Evolutionary conservation across 1,284 basidiomycete genomes (phyloP).

Genomic region (Sphagnurus paluster): DNA sequence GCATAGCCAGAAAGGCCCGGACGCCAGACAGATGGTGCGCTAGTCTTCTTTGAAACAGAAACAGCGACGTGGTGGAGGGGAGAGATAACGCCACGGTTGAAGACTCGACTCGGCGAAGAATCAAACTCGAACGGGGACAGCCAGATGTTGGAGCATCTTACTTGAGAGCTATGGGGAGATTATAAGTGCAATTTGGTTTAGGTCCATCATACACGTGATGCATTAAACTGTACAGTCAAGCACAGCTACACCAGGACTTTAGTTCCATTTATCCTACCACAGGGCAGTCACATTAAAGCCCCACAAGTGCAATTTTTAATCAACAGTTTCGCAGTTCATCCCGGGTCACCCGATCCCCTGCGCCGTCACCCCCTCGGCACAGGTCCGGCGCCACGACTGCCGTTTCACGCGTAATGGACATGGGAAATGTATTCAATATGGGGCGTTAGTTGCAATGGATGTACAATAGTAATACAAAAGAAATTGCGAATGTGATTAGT

Average conservation of each 20-base stretch:
- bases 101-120: no score
- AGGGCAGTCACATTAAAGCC: slow-evolving; percentile 19
- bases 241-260: not conserved
- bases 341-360: slow-evolving; percentile 15
- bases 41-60: slow-evolving; percentile 7
- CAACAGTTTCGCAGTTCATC: not conserved
- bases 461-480: no score
- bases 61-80: slow-evolving; percentile 16
- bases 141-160: no score
- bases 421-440: not conserved
- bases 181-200: slow-evolving; percentile 14
- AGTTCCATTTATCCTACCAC: slow-evolving; percentile 9
- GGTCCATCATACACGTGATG: slow-evolving; percentile 19
- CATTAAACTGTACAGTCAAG: slow-evolving; percentile 6
- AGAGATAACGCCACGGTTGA: no score
- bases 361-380: slow-evolving; percentile 7
- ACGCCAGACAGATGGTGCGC: slow-evolving; percentile 15
- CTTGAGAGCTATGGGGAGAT: no score
- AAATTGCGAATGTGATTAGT: not conserved
- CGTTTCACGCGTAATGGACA: slow-evolving; percentile 1
- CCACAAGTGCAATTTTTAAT: not conserved
- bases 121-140: no score
- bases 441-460: no score
- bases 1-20: slow-evolving; percentile 32
- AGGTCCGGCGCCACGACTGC: slow-evolving; percentile 7